Conservation (phyloP, 2,329 filamentous ascomycete genomes). For the Fusarium pilosicola region DNA sequence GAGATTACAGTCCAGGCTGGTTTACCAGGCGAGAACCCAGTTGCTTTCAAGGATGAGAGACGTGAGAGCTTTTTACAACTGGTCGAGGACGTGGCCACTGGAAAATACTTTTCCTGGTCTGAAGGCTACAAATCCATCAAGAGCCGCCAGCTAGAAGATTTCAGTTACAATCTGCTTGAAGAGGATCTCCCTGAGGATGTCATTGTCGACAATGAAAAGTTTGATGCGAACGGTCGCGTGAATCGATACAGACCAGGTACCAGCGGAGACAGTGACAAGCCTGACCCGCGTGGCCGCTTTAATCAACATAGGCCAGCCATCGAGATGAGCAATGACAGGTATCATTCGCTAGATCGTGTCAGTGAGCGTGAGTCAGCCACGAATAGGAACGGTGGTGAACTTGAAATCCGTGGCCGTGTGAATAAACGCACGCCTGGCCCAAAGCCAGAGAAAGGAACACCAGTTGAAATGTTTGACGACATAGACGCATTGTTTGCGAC, state of each 20-base stretch:
- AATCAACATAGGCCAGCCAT: not conserved
- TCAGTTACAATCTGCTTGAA: slow-evolving; percentile 43
- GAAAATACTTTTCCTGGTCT: slow-evolving; percentile 50
- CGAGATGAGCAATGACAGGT: not conserved
- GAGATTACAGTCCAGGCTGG: slow-evolving; percentile 56
- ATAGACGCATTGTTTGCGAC: slow-evolving; percentile 5
- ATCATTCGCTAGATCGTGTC: not conserved
- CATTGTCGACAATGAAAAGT: slow-evolving; percentile 30
- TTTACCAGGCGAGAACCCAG: not conserved
- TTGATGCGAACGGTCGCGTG: slow-evolving; percentile 14
- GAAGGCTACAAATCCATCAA: slow-evolving; percentile 46
- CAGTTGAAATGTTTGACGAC: not conserved
- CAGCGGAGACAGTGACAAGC: not conserved
- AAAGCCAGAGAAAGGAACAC: not conserved
- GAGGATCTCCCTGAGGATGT: slow-evolving; percentile 39
- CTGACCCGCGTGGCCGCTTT: not conserved
- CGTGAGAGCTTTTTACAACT: slow-evolving; percentile 41
- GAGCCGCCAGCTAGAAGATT: slow-evolving; percentile 41
- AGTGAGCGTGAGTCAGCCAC: not conserved
- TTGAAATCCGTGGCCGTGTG: not conserved
- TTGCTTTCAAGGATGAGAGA: slow-evolving; percentile 2
- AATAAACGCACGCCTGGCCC: not conserved
- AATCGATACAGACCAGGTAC: slow-evolving; percentile 5
- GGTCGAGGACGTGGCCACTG: slow-evolving; percentile 46
- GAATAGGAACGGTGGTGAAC: not conserved